Evolutionary conservation across 1,284 basidiomycete genomes (phyloP).

Genomic region (Sporisorium iseilematis-ciliati): DNA sequence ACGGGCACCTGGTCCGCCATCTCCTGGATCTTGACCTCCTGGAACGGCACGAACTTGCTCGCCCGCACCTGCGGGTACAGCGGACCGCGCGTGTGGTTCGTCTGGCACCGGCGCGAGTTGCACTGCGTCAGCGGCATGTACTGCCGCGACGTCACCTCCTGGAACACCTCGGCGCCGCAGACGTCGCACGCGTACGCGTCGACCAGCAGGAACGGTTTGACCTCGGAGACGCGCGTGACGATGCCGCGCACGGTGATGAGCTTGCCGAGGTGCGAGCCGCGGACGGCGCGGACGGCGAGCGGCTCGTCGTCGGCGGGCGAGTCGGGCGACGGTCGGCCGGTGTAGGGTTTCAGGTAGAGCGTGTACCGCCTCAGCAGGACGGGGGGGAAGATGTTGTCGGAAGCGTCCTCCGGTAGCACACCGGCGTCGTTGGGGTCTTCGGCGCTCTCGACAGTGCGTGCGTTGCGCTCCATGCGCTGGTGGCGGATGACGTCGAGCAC

Average conservation of each 20-base stretch:
- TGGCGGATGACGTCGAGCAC: slow-evolving; percentile 73
- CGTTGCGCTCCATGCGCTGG: slow-evolving; percentile 89
- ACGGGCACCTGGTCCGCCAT: slow-evolving; percentile 99
- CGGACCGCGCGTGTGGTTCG: slow-evolving; percentile 88
- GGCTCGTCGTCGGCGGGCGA: slow-evolving; percentile 55
- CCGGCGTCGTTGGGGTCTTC: slow-evolving; percentile 40
- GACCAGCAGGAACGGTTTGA: slow-evolving; percentile 95
- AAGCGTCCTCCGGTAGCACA: slow-evolving; percentile 38
- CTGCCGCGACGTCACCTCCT: slow-evolving; percentile 93
- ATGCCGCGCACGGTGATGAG: slow-evolving; percentile 97
- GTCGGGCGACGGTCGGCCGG: slow-evolving; percentile 65
- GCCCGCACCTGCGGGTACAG: slow-evolving; percentile 98
- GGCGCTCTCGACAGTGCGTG: slow-evolving; percentile 75
- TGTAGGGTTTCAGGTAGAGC: slow-evolving; percentile 89
- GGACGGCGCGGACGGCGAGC: slow-evolving; percentile 91
- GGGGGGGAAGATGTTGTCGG: slow-evolving; percentile 74
- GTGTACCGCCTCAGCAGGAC: slow-evolving; percentile 94
- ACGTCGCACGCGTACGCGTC: slow-evolving; percentile 99
- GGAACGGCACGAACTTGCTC: slow-evolving; percentile 96
- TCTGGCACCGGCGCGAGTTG: slow-evolving; percentile 77
- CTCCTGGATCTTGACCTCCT: slow-evolving; percentile 98
- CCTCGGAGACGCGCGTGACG: slow-evolving; percentile 97
- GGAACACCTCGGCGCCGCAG: slow-evolving; percentile 98
- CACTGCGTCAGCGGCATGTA: slow-evolving; percentile 91
- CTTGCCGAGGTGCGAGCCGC: slow-evolving; percentile 85